These are phyloP conservation scores for Sarocladium strictum DNA, from an alignment of 2,329 filamentous ascomycete genomes.

Conservation along the genomic window DNA sequence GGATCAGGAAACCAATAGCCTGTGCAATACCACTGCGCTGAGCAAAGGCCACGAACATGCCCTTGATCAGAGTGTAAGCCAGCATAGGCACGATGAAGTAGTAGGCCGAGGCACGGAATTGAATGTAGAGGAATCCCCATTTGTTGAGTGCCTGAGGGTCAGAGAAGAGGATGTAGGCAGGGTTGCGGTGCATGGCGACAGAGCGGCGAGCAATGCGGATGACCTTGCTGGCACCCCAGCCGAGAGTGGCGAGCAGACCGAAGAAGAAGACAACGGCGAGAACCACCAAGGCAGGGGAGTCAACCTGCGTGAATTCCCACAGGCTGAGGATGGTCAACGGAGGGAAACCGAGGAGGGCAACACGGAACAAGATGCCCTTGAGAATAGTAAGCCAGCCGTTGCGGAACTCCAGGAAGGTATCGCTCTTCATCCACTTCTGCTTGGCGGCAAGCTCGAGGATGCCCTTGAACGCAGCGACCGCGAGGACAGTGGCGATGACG, in stretches of 20 bases:
- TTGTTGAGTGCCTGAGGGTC: conserved; percentile 93
- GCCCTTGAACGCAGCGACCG: conserved; percentile 74
- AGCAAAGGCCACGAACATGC: conserved; percentile 78
- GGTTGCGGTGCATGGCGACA: conserved; percentile 88
- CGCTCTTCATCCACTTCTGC: conserved; percentile 69
- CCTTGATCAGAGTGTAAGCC: conserved; percentile 76
- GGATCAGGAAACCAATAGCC: conserved; percentile 73
- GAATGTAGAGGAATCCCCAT: conserved; percentile 96
- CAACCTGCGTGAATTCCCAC: conserved; percentile 84
- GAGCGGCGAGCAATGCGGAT: conserved; percentile 84
- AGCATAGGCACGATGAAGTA: conserved; percentile 86
- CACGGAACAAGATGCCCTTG: conserved; percentile 88
- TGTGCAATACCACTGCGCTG: conserved; percentile 68
- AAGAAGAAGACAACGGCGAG: conserved; percentile 86
- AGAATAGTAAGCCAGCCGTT: conserved; percentile 90
- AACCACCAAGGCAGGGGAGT: conserved; percentile 81
- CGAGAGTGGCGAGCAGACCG: conserved; percentile 69
- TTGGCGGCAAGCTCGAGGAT: conserved; percentile 71
- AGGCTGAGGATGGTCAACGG: conserved; percentile 86
- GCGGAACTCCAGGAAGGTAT: conserved; percentile 89
- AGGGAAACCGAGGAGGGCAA: conserved; percentile 85
- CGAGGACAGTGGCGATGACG: conserved; percentile 65
- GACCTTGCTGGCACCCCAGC: conserved; percentile 85
- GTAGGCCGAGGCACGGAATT: conserved; percentile 92
- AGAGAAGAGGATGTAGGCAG: conserved; percentile 93